Base-by-base conservation (phyloP, 2,329 filamentous ascomycete genomes). In the Myrmaecium sp. region DNA sequence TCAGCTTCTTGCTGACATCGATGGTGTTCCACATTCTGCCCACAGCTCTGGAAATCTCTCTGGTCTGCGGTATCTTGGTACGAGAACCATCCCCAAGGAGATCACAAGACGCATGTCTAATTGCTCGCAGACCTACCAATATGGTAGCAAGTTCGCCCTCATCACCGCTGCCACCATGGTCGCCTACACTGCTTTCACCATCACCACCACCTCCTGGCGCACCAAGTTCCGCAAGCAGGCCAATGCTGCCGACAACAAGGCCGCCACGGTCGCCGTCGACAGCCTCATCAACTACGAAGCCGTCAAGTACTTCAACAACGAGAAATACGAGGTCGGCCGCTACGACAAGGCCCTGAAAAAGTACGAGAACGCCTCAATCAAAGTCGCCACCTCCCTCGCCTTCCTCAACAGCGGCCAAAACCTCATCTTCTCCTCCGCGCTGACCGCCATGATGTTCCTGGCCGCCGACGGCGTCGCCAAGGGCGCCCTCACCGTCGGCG, bases 221-320 rank as follows among this genome's bases (percentile, higher is more conserved):
- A 98, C 91, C 3, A 91, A 91, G 51, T 98, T 98, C 51, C 69
- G 91, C 24, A 78, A 86, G 41, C 80, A 91, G 52, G 83, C 89
- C 20, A 98, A 98, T 48, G 82, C 83, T 5, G 91, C 89, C 1
- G 91, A 98, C 42, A 98, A 95, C 54, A 81, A 74, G 47, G 89
- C 82, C 0, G 91, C 86, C 1, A 95, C 86, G 0, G 82, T 95
- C 5, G 86, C 86, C 0, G 84, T 95, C 2, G 89, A 98, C 55
- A 93, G 84, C 1, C 60, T 98, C 26, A 93, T 98, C 61, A 98
- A 98, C 57, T 98, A 94, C 45, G 89, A 98, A 54, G 86, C 91
- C 9, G 89, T 98, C 46, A 98, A 98, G 46, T 93, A 95, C 58
- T 98, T 95, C 59, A 98, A 98, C 60, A 98, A 98, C 44, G 91